phyloP scores from a whole-genome alignment of 1,284 basidiomycete genomes.

The Sanghuangporus weigelae region DNA sequence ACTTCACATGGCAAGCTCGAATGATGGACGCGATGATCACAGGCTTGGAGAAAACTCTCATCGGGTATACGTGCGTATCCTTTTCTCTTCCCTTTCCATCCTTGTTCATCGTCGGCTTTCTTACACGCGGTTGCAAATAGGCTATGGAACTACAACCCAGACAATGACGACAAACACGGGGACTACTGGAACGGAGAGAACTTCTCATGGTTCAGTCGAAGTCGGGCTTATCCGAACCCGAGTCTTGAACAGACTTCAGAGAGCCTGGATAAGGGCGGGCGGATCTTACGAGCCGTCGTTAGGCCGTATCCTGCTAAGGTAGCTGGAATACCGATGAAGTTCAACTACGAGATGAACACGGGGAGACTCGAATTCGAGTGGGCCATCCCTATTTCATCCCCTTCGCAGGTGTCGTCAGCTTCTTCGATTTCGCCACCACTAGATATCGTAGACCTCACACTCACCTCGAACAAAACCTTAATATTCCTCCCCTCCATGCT shows the following conservation, averaged over 20 bases:
- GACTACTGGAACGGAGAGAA: constrained; percentile 97
- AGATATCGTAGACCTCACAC: constrained; percentile 15
- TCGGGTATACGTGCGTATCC: constrained; percentile 74
- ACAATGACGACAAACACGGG: constrained; percentile 73
- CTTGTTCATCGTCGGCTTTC: not conserved
- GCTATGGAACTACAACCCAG: constrained; percentile 93
- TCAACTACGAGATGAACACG: constrained; percentile 68
- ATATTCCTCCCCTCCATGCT: constrained; percentile 71
- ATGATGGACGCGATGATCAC: constrained; percentile 91
- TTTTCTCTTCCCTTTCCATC: not conserved
- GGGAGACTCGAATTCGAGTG: constrained; percentile 61
- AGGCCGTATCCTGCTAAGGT: constrained; percentile 77
- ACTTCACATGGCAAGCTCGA: constrained; percentile 75
- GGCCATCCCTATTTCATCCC: constrained; percentile 33
- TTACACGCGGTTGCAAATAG: constrained; percentile 34
- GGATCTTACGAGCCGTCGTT: constrained; percentile 75
- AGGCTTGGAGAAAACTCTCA: constrained; percentile 64
- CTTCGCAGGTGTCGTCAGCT: constrained; percentile 3
- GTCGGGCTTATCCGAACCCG: constrained; percentile 35
- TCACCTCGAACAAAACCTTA: constrained; percentile 63
- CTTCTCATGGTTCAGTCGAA: constrained; percentile 86
- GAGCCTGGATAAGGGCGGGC: constrained; percentile 73
- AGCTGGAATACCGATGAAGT: constrained; percentile 62
- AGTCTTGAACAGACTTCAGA: constrained; percentile 50
- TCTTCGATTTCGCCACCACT: constrained; percentile 5